A percentile compares a stretch with the other conserved stretches of the same genome.
phyloP scores from a whole-genome alignment of 495 filamentous ascomycete genomes.

The Aspergillus nidulans region DNA sequence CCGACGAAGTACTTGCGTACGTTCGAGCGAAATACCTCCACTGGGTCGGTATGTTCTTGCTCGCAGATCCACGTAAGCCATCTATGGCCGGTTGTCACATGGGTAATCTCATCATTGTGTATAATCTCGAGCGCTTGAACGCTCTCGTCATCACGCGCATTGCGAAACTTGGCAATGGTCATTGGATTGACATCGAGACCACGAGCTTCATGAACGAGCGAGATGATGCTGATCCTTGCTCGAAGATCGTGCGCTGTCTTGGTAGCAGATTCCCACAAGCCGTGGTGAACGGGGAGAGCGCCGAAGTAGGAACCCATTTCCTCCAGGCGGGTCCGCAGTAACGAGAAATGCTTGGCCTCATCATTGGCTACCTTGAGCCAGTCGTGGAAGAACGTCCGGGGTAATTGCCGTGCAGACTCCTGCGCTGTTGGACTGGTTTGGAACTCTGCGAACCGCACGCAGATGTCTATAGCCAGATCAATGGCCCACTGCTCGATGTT shows the following conservation, averaged over 20 bases:
- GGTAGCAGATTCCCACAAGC: slow-evolving; percentile 46
- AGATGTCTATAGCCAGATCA: slow-evolving; percentile 52
- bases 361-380: slow-evolving; percentile 53
- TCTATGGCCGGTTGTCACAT: slow-evolving; percentile 51
- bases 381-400: slow-evolving; percentile 49
- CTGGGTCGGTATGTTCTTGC: slow-evolving; percentile 46
- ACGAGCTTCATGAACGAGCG: slow-evolving; percentile 49
- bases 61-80: slow-evolving; percentile 52
- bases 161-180: slow-evolving; percentile 52
- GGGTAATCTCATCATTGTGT: slow-evolving; percentile 52
- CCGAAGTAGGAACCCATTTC: slow-evolving; percentile 48
- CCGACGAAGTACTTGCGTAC: slow-evolving; percentile 47
- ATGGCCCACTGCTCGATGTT: slow-evolving; percentile 55
- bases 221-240: slow-evolving; percentile 49
- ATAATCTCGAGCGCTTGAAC: slow-evolving; percentile 44
- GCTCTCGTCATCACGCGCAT: slow-evolving; percentile 40
- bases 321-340: slow-evolving; percentile 46
- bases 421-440: slow-evolving; percentile 22
- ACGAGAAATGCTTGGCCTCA: slow-evolving; percentile 51
- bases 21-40: slow-evolving; percentile 47
- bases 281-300: slow-evolving; percentile 48
- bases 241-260: slow-evolving; percentile 46
- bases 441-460: slow-evolving; percentile 48
- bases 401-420: slow-evolving; percentile 27
- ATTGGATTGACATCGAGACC: slow-evolving; percentile 51